Evolutionary conservation across 2,329 filamentous ascomycete species (phyloP).

Genomic region (Talaromyces sp.): DNA sequence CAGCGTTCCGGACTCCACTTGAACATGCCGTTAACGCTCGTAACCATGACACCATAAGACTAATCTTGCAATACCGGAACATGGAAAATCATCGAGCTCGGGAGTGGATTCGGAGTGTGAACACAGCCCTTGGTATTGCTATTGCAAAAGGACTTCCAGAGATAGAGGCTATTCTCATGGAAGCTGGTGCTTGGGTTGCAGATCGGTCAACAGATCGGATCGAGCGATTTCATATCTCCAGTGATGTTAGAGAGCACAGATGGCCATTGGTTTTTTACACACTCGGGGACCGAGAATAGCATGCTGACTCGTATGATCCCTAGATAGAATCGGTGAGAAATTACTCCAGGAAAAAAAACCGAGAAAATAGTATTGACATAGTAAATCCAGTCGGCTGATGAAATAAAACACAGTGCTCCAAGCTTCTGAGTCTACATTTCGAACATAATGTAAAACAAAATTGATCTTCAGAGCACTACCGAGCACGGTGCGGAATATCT

Average conservation of each 20-base stretch:
- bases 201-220: not conserved
- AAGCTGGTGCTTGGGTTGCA: not conserved
- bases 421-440: not conserved
- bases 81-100: not conserved
- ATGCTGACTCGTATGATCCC: not conserved
- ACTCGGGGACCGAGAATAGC: not conserved
- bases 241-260: not conserved
- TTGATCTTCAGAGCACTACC: constrained; percentile 16
- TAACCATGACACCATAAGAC: not conserved
- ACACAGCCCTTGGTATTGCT: not conserved
- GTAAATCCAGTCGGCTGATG: too few species aligned
- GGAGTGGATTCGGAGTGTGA: not conserved
- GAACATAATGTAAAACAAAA: not conserved
- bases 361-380: too few species aligned
- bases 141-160: not conserved
- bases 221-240: not conserved
- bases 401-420: too few species aligned
- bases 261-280: not conserved
- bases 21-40: not conserved
- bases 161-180: not conserved
- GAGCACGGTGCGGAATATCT: constrained; percentile 23
- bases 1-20: not conserved
- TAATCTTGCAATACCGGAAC: not conserved
- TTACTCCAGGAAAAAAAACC: too few species aligned
- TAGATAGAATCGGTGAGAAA: not conserved